phyloP scores from a whole-genome alignment of 352 stramenopile species.

The Phytophthora pinifolia region DNA sequence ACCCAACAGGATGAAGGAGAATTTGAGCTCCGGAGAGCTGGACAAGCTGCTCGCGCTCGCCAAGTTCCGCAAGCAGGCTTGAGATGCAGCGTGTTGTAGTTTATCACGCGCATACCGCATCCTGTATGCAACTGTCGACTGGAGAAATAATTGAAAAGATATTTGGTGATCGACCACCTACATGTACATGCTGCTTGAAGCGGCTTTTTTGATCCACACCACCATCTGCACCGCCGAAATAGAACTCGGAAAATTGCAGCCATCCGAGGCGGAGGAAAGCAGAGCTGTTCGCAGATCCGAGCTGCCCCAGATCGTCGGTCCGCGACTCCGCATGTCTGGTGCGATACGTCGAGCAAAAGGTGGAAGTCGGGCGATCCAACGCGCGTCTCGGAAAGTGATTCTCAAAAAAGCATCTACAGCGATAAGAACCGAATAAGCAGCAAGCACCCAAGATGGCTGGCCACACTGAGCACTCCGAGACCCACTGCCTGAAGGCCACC shows the following conservation, averaged over 20 bases:
- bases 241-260: conserved; percentile 2
- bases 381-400: conserved; percentile 13
- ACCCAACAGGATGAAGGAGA: conserved; percentile 54
- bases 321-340: conserved; percentile 11
- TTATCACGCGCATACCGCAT: conserved; percentile 3
- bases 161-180: conserved; percentile 26
- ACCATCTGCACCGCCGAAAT: conserved; percentile 8
- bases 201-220: background rate
- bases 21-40: conserved; percentile 44
- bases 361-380: conserved; percentile 9
- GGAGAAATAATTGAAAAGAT: conserved; percentile 19
- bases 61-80: conserved; percentile 26
- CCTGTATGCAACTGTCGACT: conserved; percentile 4
- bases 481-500: background rate
- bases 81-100: conserved; percentile 1
- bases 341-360: conserved; percentile 14
- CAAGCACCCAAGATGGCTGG: conserved; percentile 17
- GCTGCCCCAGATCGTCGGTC: conserved; percentile 18
- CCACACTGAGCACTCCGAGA: conserved; percentile 10
- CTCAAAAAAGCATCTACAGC: conserved; percentile 25
- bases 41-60: conserved; percentile 27
- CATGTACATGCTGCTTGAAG: too few relatives aligned
- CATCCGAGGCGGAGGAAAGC: conserved; percentile 23
- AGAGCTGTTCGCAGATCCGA: conserved; percentile 25
- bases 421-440: conserved; percentile 18